A percentile compares a stretch with the other conserved stretches of the same genome.
Evolutionary conservation across 2,329 filamentous ascomycete genomes (phyloP).

Genomic region (Alternaria burnsii): DNA sequence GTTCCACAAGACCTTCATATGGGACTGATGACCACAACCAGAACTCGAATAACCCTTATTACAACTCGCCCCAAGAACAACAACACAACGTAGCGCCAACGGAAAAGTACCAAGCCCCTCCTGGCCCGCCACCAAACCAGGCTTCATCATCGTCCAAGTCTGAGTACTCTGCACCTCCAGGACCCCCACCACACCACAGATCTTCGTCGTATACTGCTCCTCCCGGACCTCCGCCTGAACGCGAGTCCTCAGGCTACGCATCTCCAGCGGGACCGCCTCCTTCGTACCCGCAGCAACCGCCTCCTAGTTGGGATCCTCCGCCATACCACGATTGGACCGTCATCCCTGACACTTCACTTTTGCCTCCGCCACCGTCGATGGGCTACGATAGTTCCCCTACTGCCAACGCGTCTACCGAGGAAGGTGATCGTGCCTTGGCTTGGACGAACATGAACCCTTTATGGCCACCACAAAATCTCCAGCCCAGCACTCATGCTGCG

Average conservation of each 20-base stretch:
- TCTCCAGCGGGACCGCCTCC: constrained; percentile 44
- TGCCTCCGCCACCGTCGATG: constrained; percentile 76
- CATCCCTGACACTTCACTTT: constrained; percentile 75
- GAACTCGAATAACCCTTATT: constrained; percentile 39
- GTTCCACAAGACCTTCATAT: constrained; percentile 22
- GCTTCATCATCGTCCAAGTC: constrained; percentile 14
- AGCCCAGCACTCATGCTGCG: constrained; percentile 57
- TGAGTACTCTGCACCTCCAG: constrained; percentile 33
- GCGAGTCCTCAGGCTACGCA: constrained; percentile 31
- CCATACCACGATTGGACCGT: constrained; percentile 76
- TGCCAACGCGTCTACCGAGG: constrained; percentile 72
- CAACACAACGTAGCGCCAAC: constrained; percentile 23
- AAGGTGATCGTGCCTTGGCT: constrained; percentile 69
- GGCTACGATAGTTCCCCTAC: constrained; percentile 71
- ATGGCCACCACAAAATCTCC: constrained; percentile 61
- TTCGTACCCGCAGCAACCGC: constrained; percentile 42
- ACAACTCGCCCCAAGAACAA: constrained; percentile 26
- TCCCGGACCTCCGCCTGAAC: constrained; percentile 28
- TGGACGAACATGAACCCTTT: constrained; percentile 73
- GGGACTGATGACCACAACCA: constrained; percentile 33
- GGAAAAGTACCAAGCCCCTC: constrained; percentile 41
- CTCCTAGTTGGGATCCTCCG: constrained; percentile 56
- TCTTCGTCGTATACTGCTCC: constrained; percentile 32
- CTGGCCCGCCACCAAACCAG: constrained; percentile 43
- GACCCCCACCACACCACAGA: constrained; percentile 29